Evolutionary conservation across 2,329 filamentous ascomycete genomes (phyloP).

Genomic region (Nigrospora oryzae): DNA sequence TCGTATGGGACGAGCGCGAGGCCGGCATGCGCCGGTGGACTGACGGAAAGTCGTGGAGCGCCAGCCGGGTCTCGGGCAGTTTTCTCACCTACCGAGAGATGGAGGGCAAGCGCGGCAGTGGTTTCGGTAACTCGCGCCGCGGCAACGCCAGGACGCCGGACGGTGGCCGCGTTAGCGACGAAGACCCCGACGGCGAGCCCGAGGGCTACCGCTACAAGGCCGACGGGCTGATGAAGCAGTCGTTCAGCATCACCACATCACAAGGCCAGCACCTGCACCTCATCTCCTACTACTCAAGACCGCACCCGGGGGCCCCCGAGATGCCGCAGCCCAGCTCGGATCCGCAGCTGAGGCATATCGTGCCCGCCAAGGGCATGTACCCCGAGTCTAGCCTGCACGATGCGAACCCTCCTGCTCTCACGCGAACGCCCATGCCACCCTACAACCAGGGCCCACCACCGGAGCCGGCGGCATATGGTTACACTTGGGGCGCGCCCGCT

Average conservation of each 20-base stretch:
- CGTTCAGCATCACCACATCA: constrained; percentile 95
- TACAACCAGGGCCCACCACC: constrained; percentile 22
- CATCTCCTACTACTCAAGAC: constrained; percentile 92
- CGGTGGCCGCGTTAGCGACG: constrained; percentile 71
- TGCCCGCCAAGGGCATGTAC: constrained; percentile 90
- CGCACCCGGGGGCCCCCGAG: constrained; percentile 62
- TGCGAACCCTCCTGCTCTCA: constrained; percentile 70
- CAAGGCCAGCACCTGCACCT: constrained; percentile 85
- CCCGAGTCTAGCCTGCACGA: constrained; percentile 92
- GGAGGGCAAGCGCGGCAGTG: constrained; percentile 91
- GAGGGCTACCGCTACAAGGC: constrained; percentile 93
- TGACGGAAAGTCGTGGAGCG: constrained; percentile 98
- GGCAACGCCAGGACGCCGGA: constrained; percentile 72
- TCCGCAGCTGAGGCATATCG: constrained; percentile 68
- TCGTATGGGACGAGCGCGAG: constrained; percentile 99
- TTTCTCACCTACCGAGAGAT: constrained; percentile 97
- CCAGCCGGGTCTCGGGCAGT: constrained; percentile 92
- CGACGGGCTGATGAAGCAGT: constrained; percentile 98
- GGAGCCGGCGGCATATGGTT: constrained; percentile 25
- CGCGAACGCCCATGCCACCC: constrained; percentile 60
- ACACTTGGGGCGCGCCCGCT: constrained; percentile 28
- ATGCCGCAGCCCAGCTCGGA: constrained; percentile 79
- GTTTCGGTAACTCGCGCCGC: constrained; percentile 52
- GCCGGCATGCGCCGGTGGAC: constrained; percentile 98
- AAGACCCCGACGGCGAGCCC: constrained; percentile 76